Percentiles rank a stretch among this genome's conserved stretches.
These are phyloP conservation scores for Grosmannia penicillata DNA, from an alignment of 2,329 filamentous ascomycete species.

Conservation along the genomic window DNA sequence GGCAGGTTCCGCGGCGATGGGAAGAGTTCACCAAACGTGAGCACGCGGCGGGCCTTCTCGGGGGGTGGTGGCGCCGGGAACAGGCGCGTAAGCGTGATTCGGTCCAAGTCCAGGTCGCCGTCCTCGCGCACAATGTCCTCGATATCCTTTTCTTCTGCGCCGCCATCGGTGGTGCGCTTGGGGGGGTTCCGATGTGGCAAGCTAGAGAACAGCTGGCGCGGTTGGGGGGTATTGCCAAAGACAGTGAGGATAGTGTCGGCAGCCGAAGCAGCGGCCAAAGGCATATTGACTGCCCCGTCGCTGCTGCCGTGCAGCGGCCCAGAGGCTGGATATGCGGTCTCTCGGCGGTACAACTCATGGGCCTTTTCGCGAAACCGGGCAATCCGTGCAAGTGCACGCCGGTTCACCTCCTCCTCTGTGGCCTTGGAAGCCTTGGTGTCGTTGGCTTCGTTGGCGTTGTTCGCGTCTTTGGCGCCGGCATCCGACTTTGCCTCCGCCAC, in stretches of 20 bases:
- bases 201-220: conserved; percentile 76
- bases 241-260: conserved; percentile 52
- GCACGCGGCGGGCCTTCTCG: conserved; percentile 35
- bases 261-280: conserved; percentile 12
- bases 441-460: conserved; percentile 15
- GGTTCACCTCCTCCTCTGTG: too few relatives aligned
- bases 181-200: conserved; percentile 39
- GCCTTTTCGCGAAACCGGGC: conserved; percentile 47
- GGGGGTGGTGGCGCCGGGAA: conserved; percentile 25
- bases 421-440: too few relatives aligned
- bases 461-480: neutral
- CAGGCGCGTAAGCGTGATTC: conserved; percentile 52
- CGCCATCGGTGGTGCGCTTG: conserved; percentile 8
- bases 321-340: conserved; percentile 35
- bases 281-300: neutral
- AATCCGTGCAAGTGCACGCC: conserved; percentile 27
- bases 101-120: conserved; percentile 13
- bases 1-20: conserved; percentile 51
- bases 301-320: conserved; percentile 11
- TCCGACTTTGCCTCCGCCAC: neutral
- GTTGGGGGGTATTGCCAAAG: conserved; percentile 57
- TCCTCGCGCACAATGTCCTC: conserved; percentile 33
- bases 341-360: conserved; percentile 46
- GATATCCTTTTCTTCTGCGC: conserved; percentile 24
- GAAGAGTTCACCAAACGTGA: conserved; percentile 61